These are phyloP conservation scores for Coniochaeta hoffmannii DNA, from an alignment of 2,329 filamentous ascomycete species.

Conservation along the genomic window DNA sequence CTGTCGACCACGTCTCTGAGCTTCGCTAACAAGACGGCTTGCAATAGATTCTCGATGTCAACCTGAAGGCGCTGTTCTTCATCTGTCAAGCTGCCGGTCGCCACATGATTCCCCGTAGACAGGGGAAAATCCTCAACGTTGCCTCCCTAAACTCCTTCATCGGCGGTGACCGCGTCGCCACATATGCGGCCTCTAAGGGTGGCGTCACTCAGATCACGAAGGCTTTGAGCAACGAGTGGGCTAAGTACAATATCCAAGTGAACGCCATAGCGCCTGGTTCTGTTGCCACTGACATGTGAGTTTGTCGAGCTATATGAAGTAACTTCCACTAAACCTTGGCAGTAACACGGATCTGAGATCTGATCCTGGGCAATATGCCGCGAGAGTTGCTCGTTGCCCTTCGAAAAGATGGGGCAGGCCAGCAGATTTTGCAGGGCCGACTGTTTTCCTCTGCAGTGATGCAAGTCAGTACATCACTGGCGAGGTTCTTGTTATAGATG, in stretches of 20 bases:
- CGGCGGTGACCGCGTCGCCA: background rate
- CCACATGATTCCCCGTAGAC: background rate
- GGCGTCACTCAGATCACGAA: constrained; percentile 2
- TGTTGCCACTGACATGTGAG: constrained; percentile 1
- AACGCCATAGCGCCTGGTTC: constrained; percentile 4
- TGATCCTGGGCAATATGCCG: constrained; percentile 1
- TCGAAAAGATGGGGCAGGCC: background rate
- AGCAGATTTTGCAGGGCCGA: background rate
- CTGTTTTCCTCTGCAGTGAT: background rate
- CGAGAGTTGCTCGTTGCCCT: background rate
- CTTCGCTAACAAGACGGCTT: background rate
- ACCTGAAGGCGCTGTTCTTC: constrained; percentile 2
- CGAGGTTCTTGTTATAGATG: background rate
- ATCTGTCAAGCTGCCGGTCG: constrained; percentile 4
- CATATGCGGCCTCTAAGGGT: constrained; percentile 1
- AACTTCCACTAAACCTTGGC: background rate
- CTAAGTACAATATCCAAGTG: constrained; percentile 2
- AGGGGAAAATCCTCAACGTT: constrained; percentile 2
- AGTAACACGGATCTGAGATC: constrained; percentile 2
- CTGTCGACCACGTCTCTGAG: too few species aligned
- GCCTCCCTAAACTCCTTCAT: constrained; percentile 1
- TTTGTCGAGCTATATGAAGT: background rate
- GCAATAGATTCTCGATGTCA: constrained; percentile 1
- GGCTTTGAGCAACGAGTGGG: constrained; percentile 4
- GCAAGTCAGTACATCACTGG: constrained; percentile 3